These are phyloP conservation scores for Salvia rosmarinus DNA, from an alignment of 257 asterid genomes.

Conservation along the genomic window DNA sequence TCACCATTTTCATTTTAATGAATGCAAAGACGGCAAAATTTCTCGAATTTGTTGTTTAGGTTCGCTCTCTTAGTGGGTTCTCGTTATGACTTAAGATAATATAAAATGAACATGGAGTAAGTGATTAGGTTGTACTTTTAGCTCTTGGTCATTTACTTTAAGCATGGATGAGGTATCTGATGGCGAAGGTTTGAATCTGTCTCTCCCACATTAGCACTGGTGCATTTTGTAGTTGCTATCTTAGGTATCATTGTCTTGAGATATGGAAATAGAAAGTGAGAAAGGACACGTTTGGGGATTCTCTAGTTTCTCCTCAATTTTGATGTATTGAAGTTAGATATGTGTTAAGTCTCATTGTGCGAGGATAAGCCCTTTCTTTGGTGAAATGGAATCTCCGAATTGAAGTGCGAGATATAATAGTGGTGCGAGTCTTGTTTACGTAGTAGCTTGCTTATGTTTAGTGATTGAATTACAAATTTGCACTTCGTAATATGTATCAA, in stretches of 20 bases:
- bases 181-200: slow-evolving; percentile 7
- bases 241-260: slow-evolving; percentile 1
- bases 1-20: slow-evolving; percentile 19
- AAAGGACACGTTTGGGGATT: slow-evolving; percentile 28
- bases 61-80: slow-evolving; percentile 21
- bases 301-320: slow-evolving; percentile 21
- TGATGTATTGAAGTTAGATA: not conserved
- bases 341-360: slow-evolving; percentile 12
- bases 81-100: slow-evolving; percentile 11
- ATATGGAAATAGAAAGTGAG: slow-evolving; percentile 23
- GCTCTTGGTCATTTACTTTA: slow-evolving; percentile 9
- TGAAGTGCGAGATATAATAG: not conserved
- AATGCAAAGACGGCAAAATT: not conserved
- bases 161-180: not conserved
- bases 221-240: slow-evolving; percentile 10
- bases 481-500: slow-evolving; percentile 24
- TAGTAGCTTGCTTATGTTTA: slow-evolving; percentile 26
- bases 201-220: not conserved
- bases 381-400: slow-evolving; percentile 15
- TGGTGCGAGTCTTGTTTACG: slow-evolving; percentile 16
- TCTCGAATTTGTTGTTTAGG: slow-evolving; percentile 22
- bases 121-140: slow-evolving; percentile 9
- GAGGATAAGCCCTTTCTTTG: slow-evolving; percentile 22
- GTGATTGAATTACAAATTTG: slow-evolving; percentile 18
- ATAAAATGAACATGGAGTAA: not conserved